Conservation (phyloP, 371 early-diverging fungal genomes). For the Mycotypha africana region DNA sequence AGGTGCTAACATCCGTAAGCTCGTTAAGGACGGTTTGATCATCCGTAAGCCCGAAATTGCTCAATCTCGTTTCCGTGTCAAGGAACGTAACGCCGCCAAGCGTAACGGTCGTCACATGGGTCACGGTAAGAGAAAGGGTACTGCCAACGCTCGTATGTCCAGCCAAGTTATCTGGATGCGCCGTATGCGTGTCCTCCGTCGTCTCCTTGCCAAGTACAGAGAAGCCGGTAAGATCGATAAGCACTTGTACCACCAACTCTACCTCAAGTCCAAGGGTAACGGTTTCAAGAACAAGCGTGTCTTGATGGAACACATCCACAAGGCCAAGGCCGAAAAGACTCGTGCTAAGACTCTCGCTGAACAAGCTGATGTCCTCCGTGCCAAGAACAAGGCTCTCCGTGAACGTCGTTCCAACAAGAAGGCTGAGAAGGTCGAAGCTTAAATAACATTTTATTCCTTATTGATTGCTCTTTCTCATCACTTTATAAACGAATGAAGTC, state of each 20-base stretch:
- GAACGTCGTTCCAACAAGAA: slow-evolving; percentile 92
- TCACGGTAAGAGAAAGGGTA: slow-evolving; percentile 98
- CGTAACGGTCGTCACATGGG: slow-evolving; percentile 99
- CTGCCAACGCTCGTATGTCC: slow-evolving; percentile 99
- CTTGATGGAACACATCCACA: slow-evolving; percentile 99
- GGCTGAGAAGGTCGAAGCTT: slow-evolving; percentile 51
- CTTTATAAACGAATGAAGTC: too few relatives aligned
- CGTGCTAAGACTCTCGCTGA: slow-evolving; percentile 93
- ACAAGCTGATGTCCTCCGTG: slow-evolving; percentile 98
- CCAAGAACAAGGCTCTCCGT: slow-evolving; percentile 94
- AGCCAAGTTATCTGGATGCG: slow-evolving; percentile 98
- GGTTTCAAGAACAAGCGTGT: slow-evolving; percentile 99
- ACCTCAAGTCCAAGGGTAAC: slow-evolving; percentile 99
- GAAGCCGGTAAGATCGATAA: slow-evolving; percentile 97
- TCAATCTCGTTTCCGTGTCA: slow-evolving; percentile 96
- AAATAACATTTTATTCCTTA: too few relatives aligned
- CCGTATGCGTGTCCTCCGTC: slow-evolving; percentile 98
- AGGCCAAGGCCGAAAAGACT: slow-evolving; percentile 99
- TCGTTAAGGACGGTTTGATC: slow-evolving; percentile 96
- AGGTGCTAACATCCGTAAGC: slow-evolving; percentile 96
- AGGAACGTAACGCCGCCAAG: slow-evolving; percentile 92
- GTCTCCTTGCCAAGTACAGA: slow-evolving; percentile 97
- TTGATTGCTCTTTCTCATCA: too few relatives aligned
- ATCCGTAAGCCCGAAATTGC: slow-evolving; percentile 94
- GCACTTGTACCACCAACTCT: slow-evolving; percentile 96